Conservation (phyloP, 345 rosid genomes). For the Noccaea caerulescens region DNA sequence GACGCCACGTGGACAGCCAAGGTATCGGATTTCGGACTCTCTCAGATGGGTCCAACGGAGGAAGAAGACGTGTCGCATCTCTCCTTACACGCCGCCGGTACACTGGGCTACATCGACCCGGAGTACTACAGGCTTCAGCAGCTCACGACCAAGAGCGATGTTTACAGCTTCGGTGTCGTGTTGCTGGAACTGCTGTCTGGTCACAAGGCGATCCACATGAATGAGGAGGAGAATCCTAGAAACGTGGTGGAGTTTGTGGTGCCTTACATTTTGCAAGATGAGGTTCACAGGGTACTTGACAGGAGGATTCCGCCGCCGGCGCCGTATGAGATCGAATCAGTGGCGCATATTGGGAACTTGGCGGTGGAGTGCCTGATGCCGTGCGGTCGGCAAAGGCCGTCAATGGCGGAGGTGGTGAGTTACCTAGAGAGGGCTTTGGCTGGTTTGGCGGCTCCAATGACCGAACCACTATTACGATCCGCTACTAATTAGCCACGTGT, state of each 20-base stretch:
- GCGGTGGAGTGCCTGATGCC: slow-evolving; percentile 62
- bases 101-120: slow-evolving; percentile 80
- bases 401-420: slow-evolving; percentile 62
- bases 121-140: slow-evolving; percentile 77
- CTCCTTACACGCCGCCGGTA: slow-evolving; percentile 71
- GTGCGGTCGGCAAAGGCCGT: slow-evolving; percentile 63
- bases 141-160: slow-evolving; percentile 69
- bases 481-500: slow-evolving; percentile 24
- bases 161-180: slow-evolving; percentile 79
- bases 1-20: slow-evolving; percentile 63
- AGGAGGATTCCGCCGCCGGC: slow-evolving; percentile 66
- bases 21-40: slow-evolving; percentile 83
- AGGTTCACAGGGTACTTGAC: slow-evolving; percentile 72
- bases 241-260: slow-evolving; percentile 68
- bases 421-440: slow-evolving; percentile 60
- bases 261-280: slow-evolving; percentile 66
- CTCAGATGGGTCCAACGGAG: slow-evolving; percentile 59
- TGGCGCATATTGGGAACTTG: slow-evolving; percentile 58
- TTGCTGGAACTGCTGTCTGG: slow-evolving; percentile 71
- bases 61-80: slow-evolving; percentile 59
- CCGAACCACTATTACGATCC: slow-evolving; percentile 49
- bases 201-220: slow-evolving; percentile 61
- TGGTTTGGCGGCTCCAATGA: slow-evolving; percentile 43
- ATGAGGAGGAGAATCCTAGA: slow-evolving; percentile 52
- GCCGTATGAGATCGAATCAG: slow-evolving; percentile 76